phyloP scores from a whole-genome alignment of 306 rosid species.

The Acacia crassicarpa region DNA sequence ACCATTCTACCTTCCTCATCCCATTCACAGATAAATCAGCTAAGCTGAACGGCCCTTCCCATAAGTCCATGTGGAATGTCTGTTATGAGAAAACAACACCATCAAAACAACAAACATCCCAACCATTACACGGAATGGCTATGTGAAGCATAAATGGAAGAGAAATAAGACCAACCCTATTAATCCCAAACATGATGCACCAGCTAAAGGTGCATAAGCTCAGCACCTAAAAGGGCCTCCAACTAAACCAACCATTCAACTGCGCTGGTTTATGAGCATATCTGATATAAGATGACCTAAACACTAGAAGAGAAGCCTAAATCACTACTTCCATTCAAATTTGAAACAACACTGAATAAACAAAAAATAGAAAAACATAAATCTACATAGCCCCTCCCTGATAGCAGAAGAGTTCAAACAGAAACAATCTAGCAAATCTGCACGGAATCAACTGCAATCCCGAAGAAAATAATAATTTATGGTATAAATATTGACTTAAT shows the following conservation, averaged over 20 bases:
- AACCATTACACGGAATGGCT: slow-evolving; percentile 25
- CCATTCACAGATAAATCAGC: slow-evolving; percentile 42
- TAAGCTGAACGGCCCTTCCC: slow-evolving; percentile 46
- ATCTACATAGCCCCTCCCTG: slow-evolving; percentile 22
- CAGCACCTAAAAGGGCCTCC: slow-evolving; percentile 21
- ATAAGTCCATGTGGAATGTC: slow-evolving; percentile 47
- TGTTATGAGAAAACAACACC: slow-evolving; percentile 50
- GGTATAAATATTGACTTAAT: slow-evolving; percentile 28
- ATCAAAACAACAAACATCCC: slow-evolving; percentile 50
- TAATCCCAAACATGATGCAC: slow-evolving; percentile 33
- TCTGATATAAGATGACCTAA: slow-evolving; percentile 29
- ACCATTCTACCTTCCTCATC: slow-evolving; percentile 47
- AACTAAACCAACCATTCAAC: slow-evolving; percentile 26
- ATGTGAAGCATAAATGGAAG: slow-evolving; percentile 25
- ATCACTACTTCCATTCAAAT: slow-evolving; percentile 31
- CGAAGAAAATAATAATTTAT: slow-evolving; percentile 34
- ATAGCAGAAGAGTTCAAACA: slow-evolving; percentile 32
- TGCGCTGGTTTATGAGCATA: slow-evolving; percentile 16
- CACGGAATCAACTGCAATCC: slow-evolving; percentile 23
- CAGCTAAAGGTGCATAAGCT: slow-evolving; percentile 2
- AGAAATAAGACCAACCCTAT: slow-evolving; percentile 32
- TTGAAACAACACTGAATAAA: background rate
- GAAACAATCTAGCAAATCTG: background rate
- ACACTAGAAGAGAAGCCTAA: slow-evolving; percentile 20
- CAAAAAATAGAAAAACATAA: background rate